A percentile compares a stretch with the other conserved stretches of the same genome.
Conservation (phyloP, 306 rosid genomes). For the Lathyrus oleraceus region DNA sequence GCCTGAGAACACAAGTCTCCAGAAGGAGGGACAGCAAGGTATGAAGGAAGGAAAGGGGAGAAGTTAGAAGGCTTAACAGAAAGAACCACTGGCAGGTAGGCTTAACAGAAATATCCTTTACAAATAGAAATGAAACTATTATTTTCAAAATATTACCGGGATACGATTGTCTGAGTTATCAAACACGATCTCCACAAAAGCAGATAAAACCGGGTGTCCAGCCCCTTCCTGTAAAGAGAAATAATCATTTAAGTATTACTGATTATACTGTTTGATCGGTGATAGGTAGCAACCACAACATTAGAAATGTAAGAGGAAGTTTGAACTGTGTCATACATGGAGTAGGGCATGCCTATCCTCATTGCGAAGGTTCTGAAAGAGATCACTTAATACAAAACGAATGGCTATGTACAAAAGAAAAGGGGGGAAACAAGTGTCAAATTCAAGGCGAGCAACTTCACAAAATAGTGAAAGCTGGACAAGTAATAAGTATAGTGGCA, state of each 20-base stretch:
- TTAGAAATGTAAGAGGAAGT: constrained; percentile 5
- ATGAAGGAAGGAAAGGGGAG: not conserved
- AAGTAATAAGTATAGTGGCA: constrained; percentile 7
- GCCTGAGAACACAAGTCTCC: not conserved
- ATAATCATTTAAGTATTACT: constrained; percentile 13
- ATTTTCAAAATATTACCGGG: constrained; percentile 63
- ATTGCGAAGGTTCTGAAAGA: constrained; percentile 77
- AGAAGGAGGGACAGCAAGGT: not conserved
- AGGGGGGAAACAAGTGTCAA: not conserved
- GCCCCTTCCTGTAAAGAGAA: constrained; percentile 82
- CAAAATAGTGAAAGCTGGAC: constrained; percentile 20
- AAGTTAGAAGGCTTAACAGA: not conserved
- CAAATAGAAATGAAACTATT: constrained; percentile 17
- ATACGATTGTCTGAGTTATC: constrained; percentile 94
- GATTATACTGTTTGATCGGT: constrained; percentile 25
- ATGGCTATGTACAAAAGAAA: constrained; percentile 62
- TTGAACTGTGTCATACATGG: constrained; percentile 63
- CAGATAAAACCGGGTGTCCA: constrained; percentile 85
- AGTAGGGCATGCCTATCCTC: constrained; percentile 89
- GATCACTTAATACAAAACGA: constrained; percentile 92
- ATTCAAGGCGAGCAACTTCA: constrained; percentile 21
- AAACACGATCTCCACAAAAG: constrained; percentile 97
- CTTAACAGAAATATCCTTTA: not conserved
- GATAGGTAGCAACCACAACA: constrained; percentile 9
- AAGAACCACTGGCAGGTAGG: not conserved